Base-by-base conservation (phyloP, 768 basidiomycete species). In the Pleurotus tuber-regium region DNA sequence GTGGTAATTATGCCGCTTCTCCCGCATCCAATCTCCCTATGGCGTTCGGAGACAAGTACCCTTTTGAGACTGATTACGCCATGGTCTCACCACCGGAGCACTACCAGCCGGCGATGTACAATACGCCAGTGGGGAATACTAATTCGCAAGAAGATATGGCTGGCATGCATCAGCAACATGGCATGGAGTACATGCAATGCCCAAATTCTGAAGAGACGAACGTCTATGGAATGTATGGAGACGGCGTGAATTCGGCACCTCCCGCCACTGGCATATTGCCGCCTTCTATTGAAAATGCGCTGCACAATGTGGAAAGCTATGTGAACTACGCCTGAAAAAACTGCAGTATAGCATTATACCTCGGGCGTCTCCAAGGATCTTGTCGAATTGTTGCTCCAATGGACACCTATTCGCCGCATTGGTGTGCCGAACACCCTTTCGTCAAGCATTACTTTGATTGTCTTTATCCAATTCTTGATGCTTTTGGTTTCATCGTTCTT, bases 111-210 rank as follows among this genome's bases (percentile, higher is more conserved):
- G 16, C 14, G n/a, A 48, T 48, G 31, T 48, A 48, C 31, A 16
- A 48, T 24, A 11, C 35, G 21, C 35, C 35, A 38, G 35, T 14
- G 35, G 35, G n/a, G n/a, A 38, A 16, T n/a, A 38, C 35, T 19
- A 38, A n/a, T n/a, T 14, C 21, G 35, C 35, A n/a, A n/a, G 21
- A 38, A 6, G 35, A 38, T 16, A 38, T 16, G n/a, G n/a, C 35
- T 19, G 35, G 35, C 35, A 38, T 38, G 35, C 35, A 38, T 38
- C 46, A 48, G 31, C 28, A 18, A 16, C 31, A 31, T 21, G 25
- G 29, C 29, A 31, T 31, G 10, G 46, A 48, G 19, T 48, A 48
- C 31, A 35, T 48, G 46, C 46, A 48, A 12, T 48, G 46, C 21
- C 10, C 9, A 24, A 14, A 19, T 21, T 28, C 10, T 4, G 7